Evolutionary conservation across 179 eudicot genomes (phyloP).

Genomic region (Nepenthes alata): DNA sequence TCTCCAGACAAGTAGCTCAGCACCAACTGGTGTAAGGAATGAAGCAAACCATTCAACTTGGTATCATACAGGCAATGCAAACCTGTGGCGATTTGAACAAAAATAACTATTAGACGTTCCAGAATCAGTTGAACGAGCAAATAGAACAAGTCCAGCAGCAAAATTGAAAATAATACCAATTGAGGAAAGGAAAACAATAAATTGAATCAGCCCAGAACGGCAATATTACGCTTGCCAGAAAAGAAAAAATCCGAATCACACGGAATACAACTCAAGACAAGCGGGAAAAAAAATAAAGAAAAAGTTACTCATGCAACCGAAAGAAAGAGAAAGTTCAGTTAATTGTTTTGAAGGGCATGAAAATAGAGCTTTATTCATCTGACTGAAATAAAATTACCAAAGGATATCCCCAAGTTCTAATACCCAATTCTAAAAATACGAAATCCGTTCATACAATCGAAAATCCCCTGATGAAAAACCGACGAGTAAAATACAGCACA

Average conservation of each 20-base stretch:
- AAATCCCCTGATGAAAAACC: too few relatives aligned
- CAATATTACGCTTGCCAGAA: not conserved
- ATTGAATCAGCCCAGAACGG: not conserved
- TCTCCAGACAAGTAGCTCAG: not conserved
- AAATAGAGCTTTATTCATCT: too few relatives aligned
- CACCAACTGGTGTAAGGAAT: not conserved
- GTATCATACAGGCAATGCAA: constrained; percentile 1
- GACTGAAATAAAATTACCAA: too few relatives aligned
- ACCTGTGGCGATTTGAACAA: not conserved
- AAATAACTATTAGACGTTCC: not conserved
- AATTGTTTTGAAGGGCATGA: too few relatives aligned
- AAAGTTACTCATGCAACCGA: too few relatives aligned
- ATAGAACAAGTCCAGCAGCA: not conserved
- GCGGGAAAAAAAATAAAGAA: too few relatives aligned
- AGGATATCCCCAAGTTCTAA: too few relatives aligned
- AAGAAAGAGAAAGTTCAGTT: too few relatives aligned
- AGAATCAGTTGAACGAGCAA: not conserved
- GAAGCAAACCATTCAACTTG: not conserved
- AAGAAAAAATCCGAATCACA: not conserved
- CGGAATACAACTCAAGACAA: too few relatives aligned
- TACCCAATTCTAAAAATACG: too few relatives aligned
- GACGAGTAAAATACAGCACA: too few relatives aligned
- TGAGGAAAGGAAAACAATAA: not conserved
- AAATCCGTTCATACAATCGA: too few relatives aligned
- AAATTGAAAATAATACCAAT: not conserved